Base-by-base conservation (phyloP, 2,329 filamentous ascomycete species). In the Chaetomiaceae sp. region DNA sequence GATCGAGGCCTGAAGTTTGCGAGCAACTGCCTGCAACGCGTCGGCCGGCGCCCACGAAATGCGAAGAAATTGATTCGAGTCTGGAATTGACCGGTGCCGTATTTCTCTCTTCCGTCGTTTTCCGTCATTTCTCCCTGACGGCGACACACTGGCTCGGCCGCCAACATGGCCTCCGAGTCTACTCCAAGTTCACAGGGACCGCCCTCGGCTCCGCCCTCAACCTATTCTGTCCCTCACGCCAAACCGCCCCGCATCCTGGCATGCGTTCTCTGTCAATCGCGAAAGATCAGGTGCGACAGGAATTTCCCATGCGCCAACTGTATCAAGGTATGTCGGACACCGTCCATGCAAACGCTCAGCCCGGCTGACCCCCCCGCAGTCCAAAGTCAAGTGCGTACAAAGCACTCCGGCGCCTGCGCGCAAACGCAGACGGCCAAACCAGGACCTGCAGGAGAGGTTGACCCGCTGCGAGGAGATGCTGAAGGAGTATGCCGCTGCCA, bases 221-320 rank as follows among this genome's bases (percentile, higher is more conserved):
- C 23, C 7, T 38, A 6, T 9, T 38, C n/a, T 38, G 36, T 34
- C 25, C 20, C 29, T 29, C 55, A 6, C 37, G 31, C 42, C 51
- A 78, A 75, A 64, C 67, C 71, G 12, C 67, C 70, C 14, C 70
- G 78, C 60, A 72, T 80, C 43, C 68, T 81, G 53, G 77, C 77
- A 19, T 81, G 80, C 60, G 77, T 80, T 19, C 70, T 82, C 34
- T 83, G 80, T 63, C 80, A 83, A 64, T 77, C 80, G 63, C 76
- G 81, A 62, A 83, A 84, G 69, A 83, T 83, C 68, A 82, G 81
- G 65, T 84, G 81, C 67, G 80, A 83, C 61, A 75, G 80, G 56
- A 76, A 75, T 38, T 80, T 76, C 37, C 81, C 80, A 4, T 83
- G 80, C 62, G 76, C 79, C 54, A 83, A 83, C 60, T 83, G 80